Evolutionary conservation across 169 alveolate species (phyloP).

Genomic region (Eimeria acervulina): DNA sequence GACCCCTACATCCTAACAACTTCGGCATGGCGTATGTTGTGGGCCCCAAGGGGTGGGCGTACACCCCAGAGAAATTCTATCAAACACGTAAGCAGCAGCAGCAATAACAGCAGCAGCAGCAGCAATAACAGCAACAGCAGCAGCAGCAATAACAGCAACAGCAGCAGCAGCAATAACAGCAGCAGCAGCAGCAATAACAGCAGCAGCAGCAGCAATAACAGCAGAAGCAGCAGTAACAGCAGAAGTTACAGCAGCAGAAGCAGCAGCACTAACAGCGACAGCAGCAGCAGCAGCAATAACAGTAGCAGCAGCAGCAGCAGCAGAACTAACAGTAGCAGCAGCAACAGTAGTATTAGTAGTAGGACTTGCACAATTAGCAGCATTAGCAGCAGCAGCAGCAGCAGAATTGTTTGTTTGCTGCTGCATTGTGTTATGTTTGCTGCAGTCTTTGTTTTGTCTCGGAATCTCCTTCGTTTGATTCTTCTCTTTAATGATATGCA

Average conservation of each 20-base stretch:
- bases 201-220: neutral
- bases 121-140: neutral
- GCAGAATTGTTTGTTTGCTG: neutral
- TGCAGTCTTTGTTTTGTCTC: slow-evolving; percentile 17
- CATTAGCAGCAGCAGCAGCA: neutral
- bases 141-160: neutral
- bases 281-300: neutral
- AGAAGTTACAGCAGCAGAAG: no score
- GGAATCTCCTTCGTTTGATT: slow-evolving; percentile 15
- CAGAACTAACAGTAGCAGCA: neutral
- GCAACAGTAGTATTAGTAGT: neutral
- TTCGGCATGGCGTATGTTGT: slow-evolving; percentile 32
- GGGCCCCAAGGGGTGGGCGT: slow-evolving; percentile 54
- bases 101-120: neutral
- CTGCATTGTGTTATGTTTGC: neutral
- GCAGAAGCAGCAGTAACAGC: neutral
- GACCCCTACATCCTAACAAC: neutral
- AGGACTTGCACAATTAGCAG: neutral
- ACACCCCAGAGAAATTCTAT: neutral
- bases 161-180: neutral
- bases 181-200: neutral
- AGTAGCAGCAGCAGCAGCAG: neutral
- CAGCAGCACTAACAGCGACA: neutral
- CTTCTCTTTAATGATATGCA: neutral
- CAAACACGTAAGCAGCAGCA: no score